Percentiles rank a stretch among this genome's conserved stretches.
These are phyloP conservation scores for Papiliotrema laurentii DNA, from an alignment of 1,284 basidiomycete genomes.

Conservation along the genomic window DNA sequence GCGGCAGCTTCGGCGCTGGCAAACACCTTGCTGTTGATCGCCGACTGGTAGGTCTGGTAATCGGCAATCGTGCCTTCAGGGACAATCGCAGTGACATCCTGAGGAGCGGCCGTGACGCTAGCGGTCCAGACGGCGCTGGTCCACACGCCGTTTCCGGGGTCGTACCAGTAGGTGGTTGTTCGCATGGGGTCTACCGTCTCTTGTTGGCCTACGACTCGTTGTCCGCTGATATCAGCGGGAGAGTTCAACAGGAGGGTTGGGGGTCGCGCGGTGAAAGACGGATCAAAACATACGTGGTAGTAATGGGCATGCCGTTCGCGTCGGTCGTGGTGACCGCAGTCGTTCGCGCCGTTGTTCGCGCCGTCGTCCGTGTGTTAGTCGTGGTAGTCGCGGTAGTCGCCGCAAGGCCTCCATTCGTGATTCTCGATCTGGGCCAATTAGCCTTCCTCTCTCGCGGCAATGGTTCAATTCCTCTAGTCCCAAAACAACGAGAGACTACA, in stretches of 20 bases:
- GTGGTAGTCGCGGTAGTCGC: background rate
- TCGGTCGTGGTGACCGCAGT: slow-evolving; percentile 8
- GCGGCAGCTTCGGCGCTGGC: slow-evolving; percentile 10
- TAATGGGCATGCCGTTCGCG: slow-evolving; percentile 2
- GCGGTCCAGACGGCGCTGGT: slow-evolving; percentile 13
- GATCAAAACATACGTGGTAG: slow-evolving; percentile 13
- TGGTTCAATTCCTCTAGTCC: too few relatives aligned
- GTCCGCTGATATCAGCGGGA: slow-evolving; percentile 1
- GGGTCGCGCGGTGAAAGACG: background rate
- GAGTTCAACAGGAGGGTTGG: background rate
- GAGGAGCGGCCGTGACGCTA: slow-evolving; percentile 14
- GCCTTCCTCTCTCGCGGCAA: background rate
- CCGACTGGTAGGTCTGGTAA: slow-evolving; percentile 27
- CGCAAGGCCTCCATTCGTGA: background rate
- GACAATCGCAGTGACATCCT: slow-evolving; percentile 27
- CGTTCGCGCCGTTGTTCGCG: slow-evolving; percentile 5
- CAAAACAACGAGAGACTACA: background rate
- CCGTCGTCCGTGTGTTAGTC: background rate
- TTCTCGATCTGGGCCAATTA: background rate
- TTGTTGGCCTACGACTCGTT: slow-evolving; percentile 15
- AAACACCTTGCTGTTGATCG: slow-evolving; percentile 26
- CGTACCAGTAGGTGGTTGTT: slow-evolving; percentile 23
- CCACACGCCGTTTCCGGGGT: slow-evolving; percentile 24
- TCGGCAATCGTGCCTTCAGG: slow-evolving; percentile 30
- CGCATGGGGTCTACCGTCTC: slow-evolving; percentile 1